Evolutionary conservation across 1,284 basidiomycete genomes (phyloP).

Genomic region (Papiliotrema laurentii): DNA sequence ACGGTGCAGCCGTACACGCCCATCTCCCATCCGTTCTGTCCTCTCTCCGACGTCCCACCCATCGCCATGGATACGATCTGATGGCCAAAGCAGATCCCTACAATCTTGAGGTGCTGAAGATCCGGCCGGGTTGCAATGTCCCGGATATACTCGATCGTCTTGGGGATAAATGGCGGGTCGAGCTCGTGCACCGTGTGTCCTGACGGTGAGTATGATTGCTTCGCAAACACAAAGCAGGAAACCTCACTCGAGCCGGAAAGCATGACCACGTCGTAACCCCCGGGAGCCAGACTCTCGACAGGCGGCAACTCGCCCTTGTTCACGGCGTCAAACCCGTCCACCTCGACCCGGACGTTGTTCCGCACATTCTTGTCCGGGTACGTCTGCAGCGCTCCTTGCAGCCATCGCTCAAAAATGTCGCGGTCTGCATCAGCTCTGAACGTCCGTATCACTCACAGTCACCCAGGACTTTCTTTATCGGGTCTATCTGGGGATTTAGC

Average conservation of each 20-base stretch:
- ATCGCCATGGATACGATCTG: constrained; percentile 53
- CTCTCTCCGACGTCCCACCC: constrained; percentile 47
- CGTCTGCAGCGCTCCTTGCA: constrained; percentile 32
- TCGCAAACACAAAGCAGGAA: background rate
- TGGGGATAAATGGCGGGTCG: constrained; percentile 27
- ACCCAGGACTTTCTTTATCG: background rate
- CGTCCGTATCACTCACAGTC: background rate
- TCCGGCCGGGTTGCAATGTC: constrained; percentile 23
- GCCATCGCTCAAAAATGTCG: constrained; percentile 45
- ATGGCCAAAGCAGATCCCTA: constrained; percentile 54
- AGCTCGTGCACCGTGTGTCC: constrained; percentile 41
- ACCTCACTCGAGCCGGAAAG: constrained; percentile 53
- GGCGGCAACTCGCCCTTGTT: constrained; percentile 48
- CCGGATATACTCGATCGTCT: constrained; percentile 34
- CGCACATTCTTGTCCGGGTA: constrained; percentile 28
- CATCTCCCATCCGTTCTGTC: constrained; percentile 53
- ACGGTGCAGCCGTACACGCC: constrained; percentile 49
- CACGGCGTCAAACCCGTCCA: constrained; percentile 53
- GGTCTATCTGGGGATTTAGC: background rate
- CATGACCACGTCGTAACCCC: constrained; percentile 50
- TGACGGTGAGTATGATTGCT: constrained; percentile 6
- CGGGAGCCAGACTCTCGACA: constrained; percentile 40
- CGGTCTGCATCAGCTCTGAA: constrained; percentile 26
- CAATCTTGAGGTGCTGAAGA: constrained; percentile 33
- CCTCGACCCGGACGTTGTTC: constrained; percentile 33